A percentile compares a stretch with the other conserved stretches of the same genome.
Evolutionary conservation across 108 stramenopile genomes (phyloP).

Genomic region (Epipyxis sp.): DNA sequence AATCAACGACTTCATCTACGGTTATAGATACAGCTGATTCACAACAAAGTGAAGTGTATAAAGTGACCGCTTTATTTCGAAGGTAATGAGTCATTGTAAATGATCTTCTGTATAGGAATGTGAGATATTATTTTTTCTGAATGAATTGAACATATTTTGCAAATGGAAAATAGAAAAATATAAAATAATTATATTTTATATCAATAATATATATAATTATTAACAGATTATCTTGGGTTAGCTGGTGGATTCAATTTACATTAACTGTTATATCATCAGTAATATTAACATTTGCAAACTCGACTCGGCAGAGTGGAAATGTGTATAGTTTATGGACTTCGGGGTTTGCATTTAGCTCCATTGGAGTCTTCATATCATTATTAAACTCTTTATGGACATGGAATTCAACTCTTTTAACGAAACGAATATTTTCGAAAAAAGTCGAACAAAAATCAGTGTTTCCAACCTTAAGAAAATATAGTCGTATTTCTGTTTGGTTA

Average conservation of each 20-base stretch:
- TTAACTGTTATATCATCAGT: background rate
- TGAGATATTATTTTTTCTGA: no score
- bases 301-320: background rate
- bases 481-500: background rate
- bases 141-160: background rate
- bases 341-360: background rate
- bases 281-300: background rate
- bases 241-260: background rate
- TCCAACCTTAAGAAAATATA: background rate
- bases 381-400: background rate
- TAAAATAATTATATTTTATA: background rate
- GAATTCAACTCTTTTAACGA: background rate
- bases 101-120: no score
- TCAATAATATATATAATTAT: background rate
- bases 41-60: no score
- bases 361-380: background rate
- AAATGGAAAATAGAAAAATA: background rate
- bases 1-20: no score
- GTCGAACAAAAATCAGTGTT: background rate
- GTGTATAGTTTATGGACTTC: background rate
- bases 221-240: background rate
- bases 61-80: no score
- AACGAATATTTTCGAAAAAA: background rate
- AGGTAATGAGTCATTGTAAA: no score
- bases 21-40: no score